A percentile compares a stretch with the other conserved stretches of the same genome.
These are phyloP conservation scores for Letharia lupina DNA, from an alignment of 495 filamentous ascomycete genomes.

Conservation along the genomic window DNA sequence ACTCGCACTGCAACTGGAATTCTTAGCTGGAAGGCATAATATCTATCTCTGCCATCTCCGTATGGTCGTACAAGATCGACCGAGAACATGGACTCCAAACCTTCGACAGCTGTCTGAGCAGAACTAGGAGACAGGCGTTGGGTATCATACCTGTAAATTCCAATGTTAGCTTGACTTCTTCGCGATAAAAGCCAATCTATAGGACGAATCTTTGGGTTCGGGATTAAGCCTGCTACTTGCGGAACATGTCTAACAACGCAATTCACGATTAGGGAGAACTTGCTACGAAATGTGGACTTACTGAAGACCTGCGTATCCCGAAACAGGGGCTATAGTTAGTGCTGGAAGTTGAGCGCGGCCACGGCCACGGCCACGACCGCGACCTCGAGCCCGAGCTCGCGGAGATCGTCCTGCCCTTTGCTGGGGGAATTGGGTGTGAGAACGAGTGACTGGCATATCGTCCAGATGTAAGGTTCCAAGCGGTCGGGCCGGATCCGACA, in stretches of 20 bases:
- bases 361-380: background rate
- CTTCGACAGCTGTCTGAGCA: slow-evolving; percentile 11
- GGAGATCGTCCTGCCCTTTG: slow-evolving; percentile 6
- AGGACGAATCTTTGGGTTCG: background rate
- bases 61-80: slow-evolving; percentile 15
- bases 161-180: too few relatives aligned
- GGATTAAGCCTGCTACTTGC: background rate
- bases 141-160: background rate
- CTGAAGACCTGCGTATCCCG: slow-evolving; percentile 4
- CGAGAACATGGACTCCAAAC: slow-evolving; percentile 16
- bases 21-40: slow-evolving; percentile 22
- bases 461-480: slow-evolving; percentile 17
- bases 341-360: slow-evolving; percentile 3
- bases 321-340: background rate
- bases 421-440: slow-evolving; percentile 12
- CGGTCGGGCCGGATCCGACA: slow-evolving; percentile 12
- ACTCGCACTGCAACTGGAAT: slow-evolving; percentile 20
- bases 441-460: slow-evolving; percentile 24
- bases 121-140: slow-evolving; percentile 11
- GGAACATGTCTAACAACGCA: background rate
- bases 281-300: background rate
- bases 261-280: background rate
- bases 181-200: background rate
- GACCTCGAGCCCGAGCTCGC: slow-evolving; percentile 8
- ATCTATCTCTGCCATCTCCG: slow-evolving; percentile 13